Percentiles rank a stretch among this genome's conserved stretches.
phyloP scores from a whole-genome alignment of 805 yeast genomes.

The Kuraishia cidri region DNA sequence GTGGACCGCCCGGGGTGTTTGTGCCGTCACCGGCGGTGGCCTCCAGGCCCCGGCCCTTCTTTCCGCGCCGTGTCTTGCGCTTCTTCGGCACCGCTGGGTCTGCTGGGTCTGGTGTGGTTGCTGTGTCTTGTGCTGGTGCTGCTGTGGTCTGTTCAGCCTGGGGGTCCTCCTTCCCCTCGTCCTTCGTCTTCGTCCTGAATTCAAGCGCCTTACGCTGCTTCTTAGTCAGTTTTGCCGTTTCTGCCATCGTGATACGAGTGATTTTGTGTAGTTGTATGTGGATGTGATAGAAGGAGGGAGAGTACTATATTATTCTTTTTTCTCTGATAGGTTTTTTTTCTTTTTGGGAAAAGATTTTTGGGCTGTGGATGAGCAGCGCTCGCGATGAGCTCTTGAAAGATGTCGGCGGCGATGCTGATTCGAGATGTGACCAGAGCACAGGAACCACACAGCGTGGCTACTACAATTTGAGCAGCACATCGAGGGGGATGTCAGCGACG shows the following conservation, averaged over 20 bases:
- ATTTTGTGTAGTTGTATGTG: too few relatives aligned
- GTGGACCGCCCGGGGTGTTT: conserved; percentile 35
- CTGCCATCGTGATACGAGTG: neutral
- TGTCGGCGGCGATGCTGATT: too few relatives aligned
- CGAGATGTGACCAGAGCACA: too few relatives aligned
- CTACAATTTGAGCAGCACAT: too few relatives aligned
- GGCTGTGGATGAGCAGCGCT: too few relatives aligned
- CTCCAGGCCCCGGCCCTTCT: conserved; percentile 50
- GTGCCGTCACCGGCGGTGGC: conserved; percentile 23
- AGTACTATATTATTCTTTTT: too few relatives aligned
- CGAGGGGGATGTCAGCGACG: neutral
- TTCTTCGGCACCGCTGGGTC: conserved; percentile 43
- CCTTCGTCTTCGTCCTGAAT: conserved; percentile 30
- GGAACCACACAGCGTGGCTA: too few relatives aligned
- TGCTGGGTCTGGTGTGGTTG: conserved; percentile 9
- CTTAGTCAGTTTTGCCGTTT: conserved; percentile 41
- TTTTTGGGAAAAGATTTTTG: too few relatives aligned
- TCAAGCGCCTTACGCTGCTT: conserved; percentile 57
- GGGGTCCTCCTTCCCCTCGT: conserved; percentile 24
- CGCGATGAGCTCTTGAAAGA: too few relatives aligned
- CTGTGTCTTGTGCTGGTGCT: conserved; percentile 9
- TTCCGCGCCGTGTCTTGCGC: conserved; percentile 71
- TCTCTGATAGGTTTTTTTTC: too few relatives aligned
- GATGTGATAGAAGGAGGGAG: too few relatives aligned
- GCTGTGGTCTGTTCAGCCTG: conserved; percentile 12